A percentile compares a stretch with the other conserved stretches of the same genome.
phyloP scores from a whole-genome alignment of 768 basidiomycete species.

The Inosperma sp. region DNA sequence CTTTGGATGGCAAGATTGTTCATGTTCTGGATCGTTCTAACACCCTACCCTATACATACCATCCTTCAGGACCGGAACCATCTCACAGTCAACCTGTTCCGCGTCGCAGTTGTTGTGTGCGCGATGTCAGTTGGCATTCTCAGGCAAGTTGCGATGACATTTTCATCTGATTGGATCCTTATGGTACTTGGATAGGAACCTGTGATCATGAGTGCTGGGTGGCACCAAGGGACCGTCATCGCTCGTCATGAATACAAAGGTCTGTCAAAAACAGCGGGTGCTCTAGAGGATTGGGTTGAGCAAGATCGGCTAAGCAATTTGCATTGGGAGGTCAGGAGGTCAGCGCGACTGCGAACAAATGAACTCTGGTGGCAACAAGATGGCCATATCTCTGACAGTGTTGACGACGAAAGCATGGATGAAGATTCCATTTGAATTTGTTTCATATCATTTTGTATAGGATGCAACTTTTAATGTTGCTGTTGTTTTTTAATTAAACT shows the following conservation, averaged over 20 bases:
- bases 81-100: conserved; percentile 26
- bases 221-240: conserved; percentile 79
- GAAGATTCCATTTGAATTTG: too few relatives aligned
- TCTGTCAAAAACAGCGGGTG: conserved; percentile 60
- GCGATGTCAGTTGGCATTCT: conserved; percentile 95
- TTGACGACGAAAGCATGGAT: too few relatives aligned
- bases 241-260: conserved; percentile 98
- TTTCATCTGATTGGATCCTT: neutral
- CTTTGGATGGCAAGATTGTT: conserved; percentile 81
- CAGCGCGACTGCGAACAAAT: neutral
- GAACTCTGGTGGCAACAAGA: too few relatives aligned
- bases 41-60: conserved; percentile 62
- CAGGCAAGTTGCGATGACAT: conserved; percentile 40
- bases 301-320: conserved; percentile 28
- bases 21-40: conserved; percentile 79
- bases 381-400: too few relatives aligned
- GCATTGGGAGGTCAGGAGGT: conserved; percentile 2
- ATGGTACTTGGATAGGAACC: conserved; percentile 54
- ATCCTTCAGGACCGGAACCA: conserved; percentile 67
- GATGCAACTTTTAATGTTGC: too few relatives aligned
- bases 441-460: too few relatives aligned
- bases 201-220: conserved; percentile 86
- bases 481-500: too few relatives aligned
- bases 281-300: conserved; percentile 73
- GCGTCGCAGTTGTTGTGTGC: conserved; percentile 55